Evolutionary conservation across 2,329 filamentous ascomycete genomes (phyloP).

Genomic region (Xylaria sp.): DNA sequence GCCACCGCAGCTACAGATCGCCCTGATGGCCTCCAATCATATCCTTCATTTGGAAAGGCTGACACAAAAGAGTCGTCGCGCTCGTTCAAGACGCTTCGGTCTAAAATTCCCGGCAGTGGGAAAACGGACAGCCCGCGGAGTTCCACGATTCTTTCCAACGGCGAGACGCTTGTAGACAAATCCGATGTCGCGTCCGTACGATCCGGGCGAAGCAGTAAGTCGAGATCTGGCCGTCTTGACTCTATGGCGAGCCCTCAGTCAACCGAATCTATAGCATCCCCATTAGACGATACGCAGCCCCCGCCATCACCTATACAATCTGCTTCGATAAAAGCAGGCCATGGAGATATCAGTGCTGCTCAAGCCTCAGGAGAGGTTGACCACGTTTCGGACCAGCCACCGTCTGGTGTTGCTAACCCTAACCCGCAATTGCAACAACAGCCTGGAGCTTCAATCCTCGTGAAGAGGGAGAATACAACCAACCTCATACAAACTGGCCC

Average conservation of each 20-base stretch:
- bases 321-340: conserved; percentile 71
- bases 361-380: conserved; percentile 91
- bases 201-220: conserved; percentile 68
- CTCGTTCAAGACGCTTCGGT: conserved; percentile 82
- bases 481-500: conserved; percentile 61
- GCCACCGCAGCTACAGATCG: conserved; percentile 49
- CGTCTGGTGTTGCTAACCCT: conserved; percentile 67
- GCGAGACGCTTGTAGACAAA: conserved; percentile 64
- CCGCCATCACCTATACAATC: conserved; percentile 91
- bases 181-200: conserved; percentile 77
- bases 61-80: conserved; percentile 92
- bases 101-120: conserved; percentile 80
- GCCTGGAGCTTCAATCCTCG: conserved; percentile 87
- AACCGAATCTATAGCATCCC: conserved; percentile 48
- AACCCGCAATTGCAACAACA: conserved; percentile 63
- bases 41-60: conserved; percentile 89
- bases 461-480: conserved; percentile 75
- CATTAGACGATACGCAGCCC: conserved; percentile 57
- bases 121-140: conserved; percentile 81
- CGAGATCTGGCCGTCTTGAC: conserved; percentile 54
- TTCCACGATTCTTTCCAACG: conserved; percentile 70
- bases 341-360: conserved; percentile 79
- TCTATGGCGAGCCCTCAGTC: conserved; percentile 48
- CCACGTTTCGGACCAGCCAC: conserved; percentile 89
- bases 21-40: conserved; percentile 70